phyloP scores from a whole-genome alignment of 345 rosid genomes.

The Pistacia atlantica region DNA sequence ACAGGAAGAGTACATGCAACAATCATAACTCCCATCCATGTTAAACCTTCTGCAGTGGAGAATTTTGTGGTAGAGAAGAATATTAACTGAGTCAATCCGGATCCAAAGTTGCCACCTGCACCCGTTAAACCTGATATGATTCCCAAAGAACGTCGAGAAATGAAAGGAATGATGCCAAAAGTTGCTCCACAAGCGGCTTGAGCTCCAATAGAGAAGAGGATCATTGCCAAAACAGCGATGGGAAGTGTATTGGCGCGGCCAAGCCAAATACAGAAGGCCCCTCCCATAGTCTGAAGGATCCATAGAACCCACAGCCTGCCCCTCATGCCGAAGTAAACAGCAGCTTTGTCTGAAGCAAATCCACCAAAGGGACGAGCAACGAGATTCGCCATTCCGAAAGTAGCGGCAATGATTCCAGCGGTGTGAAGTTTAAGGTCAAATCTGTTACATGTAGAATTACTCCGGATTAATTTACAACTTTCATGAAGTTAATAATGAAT shows the following conservation, averaged over 20 bases:
- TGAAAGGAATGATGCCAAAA: constrained; percentile 74
- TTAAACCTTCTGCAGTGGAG: constrained; percentile 61
- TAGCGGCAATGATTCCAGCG: constrained; percentile 76
- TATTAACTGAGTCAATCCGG: constrained; percentile 70
- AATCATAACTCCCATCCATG: constrained; percentile 74
- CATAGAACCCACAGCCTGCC: constrained; percentile 79
- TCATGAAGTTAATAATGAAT: not conserved
- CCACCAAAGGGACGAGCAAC: constrained; percentile 86
- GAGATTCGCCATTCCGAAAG: constrained; percentile 83
- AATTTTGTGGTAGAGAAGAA: constrained; percentile 59
- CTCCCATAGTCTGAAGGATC: constrained; percentile 77
- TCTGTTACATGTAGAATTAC: constrained; percentile 28
- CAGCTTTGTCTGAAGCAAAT: constrained; percentile 62
- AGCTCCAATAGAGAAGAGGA: constrained; percentile 71
- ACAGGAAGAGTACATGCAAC: constrained; percentile 65
- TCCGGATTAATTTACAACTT: not conserved
- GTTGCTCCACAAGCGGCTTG: constrained; percentile 93
- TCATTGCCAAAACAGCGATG: constrained; percentile 67
- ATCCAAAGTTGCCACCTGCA: constrained; percentile 81
- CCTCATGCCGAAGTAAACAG: constrained; percentile 67
- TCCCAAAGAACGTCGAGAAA: constrained; percentile 72
- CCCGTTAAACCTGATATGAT: constrained; percentile 78
- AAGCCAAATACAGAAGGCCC: constrained; percentile 74
- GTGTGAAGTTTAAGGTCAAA: constrained; percentile 71
- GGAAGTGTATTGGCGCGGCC: constrained; percentile 71